Percentiles rank a stretch among this genome's conserved stretches.
phyloP scores from a whole-genome alignment of 257 asterid species.

The Marsdenia floribunda region DNA sequence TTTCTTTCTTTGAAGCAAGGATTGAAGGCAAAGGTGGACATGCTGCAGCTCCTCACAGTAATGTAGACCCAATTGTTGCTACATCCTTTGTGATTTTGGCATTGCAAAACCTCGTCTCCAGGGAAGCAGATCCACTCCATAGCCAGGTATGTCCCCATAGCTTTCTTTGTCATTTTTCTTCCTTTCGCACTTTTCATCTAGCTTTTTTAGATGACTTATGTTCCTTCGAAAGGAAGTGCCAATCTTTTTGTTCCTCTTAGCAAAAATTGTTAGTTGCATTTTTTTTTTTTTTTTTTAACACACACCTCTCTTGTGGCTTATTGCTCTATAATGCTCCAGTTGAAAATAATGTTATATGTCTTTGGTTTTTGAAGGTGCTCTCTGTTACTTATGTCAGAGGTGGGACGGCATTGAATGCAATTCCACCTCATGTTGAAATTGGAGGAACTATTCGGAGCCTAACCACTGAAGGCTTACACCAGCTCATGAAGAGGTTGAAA shows the following conservation, averaged over 20 bases:
- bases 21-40: constrained; percentile 79
- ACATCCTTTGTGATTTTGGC: constrained; percentile 63
- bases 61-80: constrained; percentile 64
- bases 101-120: constrained; percentile 67
- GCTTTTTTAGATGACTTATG: neutral
- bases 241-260: neutral
- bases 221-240: neutral
- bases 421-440: constrained; percentile 55
- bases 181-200: neutral
- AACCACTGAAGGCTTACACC: constrained; percentile 64
- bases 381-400: constrained; percentile 74
- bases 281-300: neutral
- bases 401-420: constrained; percentile 56
- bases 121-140: constrained; percentile 72
- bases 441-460: constrained; percentile 87
- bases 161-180: neutral
- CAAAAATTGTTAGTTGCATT: neutral
- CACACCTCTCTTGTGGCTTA: too few relatives aligned
- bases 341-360: neutral
- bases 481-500: constrained; percentile 65
- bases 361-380: constrained; percentile 49
- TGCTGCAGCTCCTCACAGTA: constrained; percentile 63
- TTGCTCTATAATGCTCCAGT: neutral
- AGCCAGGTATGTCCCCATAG: constrained; percentile 48
- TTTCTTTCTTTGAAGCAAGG: constrained; percentile 55